phyloP scores from a whole-genome alignment of 2,329 filamentous ascomycete genomes.

The Aspergillus thermomutatus region DNA sequence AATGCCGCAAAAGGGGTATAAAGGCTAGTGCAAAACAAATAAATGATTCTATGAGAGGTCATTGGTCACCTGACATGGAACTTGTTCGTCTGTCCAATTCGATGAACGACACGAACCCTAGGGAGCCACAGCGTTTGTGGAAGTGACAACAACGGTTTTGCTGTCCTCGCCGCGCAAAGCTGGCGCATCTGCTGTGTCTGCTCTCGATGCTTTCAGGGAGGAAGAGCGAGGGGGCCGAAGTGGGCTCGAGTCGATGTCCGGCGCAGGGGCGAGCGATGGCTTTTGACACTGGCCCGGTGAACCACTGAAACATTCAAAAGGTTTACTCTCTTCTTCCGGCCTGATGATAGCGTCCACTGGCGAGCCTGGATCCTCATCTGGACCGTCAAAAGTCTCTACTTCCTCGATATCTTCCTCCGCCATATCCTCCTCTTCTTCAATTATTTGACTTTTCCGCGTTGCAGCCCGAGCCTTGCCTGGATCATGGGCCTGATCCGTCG shows the following conservation, averaged over 20 bases:
- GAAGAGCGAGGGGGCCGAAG: conserved; percentile 38
- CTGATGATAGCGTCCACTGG: conserved; percentile 16
- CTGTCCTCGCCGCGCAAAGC: conserved; percentile 1
- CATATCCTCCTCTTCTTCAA: conserved; percentile 44
- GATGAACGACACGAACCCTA: neutral
- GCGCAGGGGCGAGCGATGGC: conserved; percentile 29
- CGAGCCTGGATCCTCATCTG: conserved; percentile 26
- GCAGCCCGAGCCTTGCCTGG: conserved; percentile 21
- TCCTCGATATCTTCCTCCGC: conserved; percentile 41
- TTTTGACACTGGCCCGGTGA: conserved; percentile 20
- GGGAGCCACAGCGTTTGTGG: conserved; percentile 12
- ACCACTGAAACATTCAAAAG: conserved; percentile 6
- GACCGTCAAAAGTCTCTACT: conserved; percentile 38
- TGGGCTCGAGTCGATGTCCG: conserved; percentile 30
- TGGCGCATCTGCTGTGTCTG: conserved; percentile 12
- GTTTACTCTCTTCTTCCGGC: conserved; percentile 7
- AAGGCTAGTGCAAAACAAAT: conserved; percentile 7
- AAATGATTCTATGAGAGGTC: neutral
- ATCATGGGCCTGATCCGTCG: conserved; percentile 14
- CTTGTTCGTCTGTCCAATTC: neutral
- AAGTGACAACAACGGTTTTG: conserved; percentile 4
- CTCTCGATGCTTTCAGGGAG: conserved; percentile 26
- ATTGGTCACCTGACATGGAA: neutral
- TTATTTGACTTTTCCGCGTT: conserved; percentile 41
- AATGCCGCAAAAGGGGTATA: conserved; percentile 16